Evolutionary conservation across 2,329 filamentous ascomycete genomes (phyloP).

Genomic region (Monilinia polystroma): DNA sequence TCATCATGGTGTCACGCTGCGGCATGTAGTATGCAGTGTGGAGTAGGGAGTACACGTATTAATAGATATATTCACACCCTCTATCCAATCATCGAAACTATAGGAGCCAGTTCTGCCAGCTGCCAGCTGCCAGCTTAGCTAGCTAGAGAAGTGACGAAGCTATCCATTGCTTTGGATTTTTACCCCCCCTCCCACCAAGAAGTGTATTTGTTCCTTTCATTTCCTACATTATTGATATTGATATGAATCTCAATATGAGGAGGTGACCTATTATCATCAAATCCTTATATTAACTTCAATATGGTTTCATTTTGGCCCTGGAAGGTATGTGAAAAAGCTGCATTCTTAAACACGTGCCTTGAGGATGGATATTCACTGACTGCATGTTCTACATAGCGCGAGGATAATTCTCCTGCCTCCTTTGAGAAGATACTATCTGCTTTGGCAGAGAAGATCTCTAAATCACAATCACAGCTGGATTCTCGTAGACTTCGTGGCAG

Average conservation of each 20-base stretch:
- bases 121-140: background rate
- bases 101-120: background rate
- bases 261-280: conserved; percentile 20
- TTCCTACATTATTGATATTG: background rate
- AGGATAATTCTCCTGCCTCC: conserved; percentile 78
- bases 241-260: conserved; percentile 25
- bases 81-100: conserved; percentile 14
- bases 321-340: conserved; percentile 55
- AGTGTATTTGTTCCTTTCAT: background rate
- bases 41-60: background rate
- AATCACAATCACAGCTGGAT: conserved; percentile 72
- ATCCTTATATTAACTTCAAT: conserved; percentile 29
- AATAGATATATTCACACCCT: background rate
- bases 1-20: too few relatives aligned
- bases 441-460: conserved; percentile 78
- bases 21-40: background rate
- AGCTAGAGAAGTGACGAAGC: conserved; percentile 12
- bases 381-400: conserved; percentile 52
- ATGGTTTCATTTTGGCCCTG: conserved; percentile 90
- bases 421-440: conserved; percentile 89
- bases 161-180: background rate
- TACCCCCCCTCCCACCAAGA: conserved; percentile 3
- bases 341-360: conserved; percentile 21
- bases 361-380: conserved; percentile 7
- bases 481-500: conserved; percentile 68